Evolutionary conservation across 805 yeast genomes (phyloP).

Genomic region (Wickerhamomyces queroliae): DNA sequence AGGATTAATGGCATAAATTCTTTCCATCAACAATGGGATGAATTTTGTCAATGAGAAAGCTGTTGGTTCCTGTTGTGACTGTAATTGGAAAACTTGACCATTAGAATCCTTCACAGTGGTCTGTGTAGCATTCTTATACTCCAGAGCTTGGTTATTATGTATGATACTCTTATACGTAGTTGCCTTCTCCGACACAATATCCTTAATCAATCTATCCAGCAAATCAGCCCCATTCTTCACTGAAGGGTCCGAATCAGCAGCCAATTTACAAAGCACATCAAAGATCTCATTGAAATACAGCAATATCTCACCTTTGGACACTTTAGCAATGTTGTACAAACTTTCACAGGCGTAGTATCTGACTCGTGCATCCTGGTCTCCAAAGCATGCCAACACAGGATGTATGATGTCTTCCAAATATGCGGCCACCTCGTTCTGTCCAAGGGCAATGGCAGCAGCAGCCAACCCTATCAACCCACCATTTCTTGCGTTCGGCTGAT

Average conservation of each 20-base stretch:
- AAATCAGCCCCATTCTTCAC: constrained; percentile 95
- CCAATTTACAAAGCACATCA: constrained; percentile 84
- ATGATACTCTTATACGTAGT: constrained; percentile 78
- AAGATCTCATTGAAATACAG: constrained; percentile 91
- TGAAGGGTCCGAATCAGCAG: constrained; percentile 85
- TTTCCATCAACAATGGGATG: constrained; percentile 84
- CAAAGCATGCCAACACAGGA: constrained; percentile 92
- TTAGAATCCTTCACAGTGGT: constrained; percentile 44
- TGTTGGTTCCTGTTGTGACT: constrained; percentile 51
- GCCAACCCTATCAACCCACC: constrained; percentile 96
- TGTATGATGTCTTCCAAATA: constrained; percentile 83
- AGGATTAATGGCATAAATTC: constrained; percentile 90
- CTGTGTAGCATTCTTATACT: constrained; percentile 29
- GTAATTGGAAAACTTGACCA: constrained; percentile 56
- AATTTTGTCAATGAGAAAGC: constrained; percentile 85
- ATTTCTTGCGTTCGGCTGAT: constrained; percentile 83
- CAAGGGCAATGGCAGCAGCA: constrained; percentile 91
- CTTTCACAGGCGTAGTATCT: constrained; percentile 96
- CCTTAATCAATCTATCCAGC: constrained; percentile 84
- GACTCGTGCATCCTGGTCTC: constrained; percentile 96
- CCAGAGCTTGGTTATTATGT: constrained; percentile 40
- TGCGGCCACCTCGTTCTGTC: constrained; percentile 73
- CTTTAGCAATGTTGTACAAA: constrained; percentile 90
- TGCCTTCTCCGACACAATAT: constrained; percentile 92
- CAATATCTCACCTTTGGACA: constrained; percentile 91